Evolutionary conservation across 306 rosid genomes (phyloP).

Genomic region (Prunus campanulata): DNA sequence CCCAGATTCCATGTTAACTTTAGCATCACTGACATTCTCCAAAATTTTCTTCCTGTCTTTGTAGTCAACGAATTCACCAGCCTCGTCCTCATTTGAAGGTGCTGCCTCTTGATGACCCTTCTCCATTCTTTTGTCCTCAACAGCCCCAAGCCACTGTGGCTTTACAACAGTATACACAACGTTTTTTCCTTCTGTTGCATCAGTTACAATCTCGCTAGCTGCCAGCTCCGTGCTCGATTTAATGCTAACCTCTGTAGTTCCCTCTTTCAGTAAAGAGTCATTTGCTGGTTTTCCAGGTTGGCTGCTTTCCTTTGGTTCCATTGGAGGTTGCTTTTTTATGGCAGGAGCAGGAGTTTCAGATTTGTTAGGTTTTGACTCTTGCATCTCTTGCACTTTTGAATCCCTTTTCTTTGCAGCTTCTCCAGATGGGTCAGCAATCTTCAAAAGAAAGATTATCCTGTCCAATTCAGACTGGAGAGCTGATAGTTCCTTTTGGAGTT

Average conservation of each 20-base stretch:
- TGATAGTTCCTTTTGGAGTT: conserved; percentile 67
- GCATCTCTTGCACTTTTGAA: conserved; percentile 44
- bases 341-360: conserved; percentile 33
- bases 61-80: conserved; percentile 74
- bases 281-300: conserved; percentile 37
- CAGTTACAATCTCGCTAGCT: conserved; percentile 29
- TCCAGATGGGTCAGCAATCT: conserved; percentile 92
- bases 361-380: conserved; percentile 43
- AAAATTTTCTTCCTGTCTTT: conserved; percentile 74
- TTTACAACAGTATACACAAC: conserved; percentile 49
- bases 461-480: conserved; percentile 82
- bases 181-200: conserved; percentile 42
- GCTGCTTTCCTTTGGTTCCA: conserved; percentile 34
- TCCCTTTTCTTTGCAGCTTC: conserved; percentile 86
- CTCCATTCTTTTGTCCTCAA: conserved; percentile 39
- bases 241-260: conserved; percentile 26
- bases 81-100: conserved; percentile 35
- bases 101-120: conserved; percentile 38
- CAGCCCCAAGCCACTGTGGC: conserved; percentile 97
- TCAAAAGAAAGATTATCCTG: conserved; percentile 71
- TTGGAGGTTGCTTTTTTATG: conserved; percentile 37
- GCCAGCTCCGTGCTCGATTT: conserved; percentile 36
- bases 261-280: conserved; percentile 36
- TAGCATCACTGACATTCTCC: conserved; percentile 30
- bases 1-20: conserved; percentile 33